Percentiles rank a stretch among this genome's conserved stretches.
phyloP scores from a whole-genome alignment of 257 asterid species.

The Pogostemon cablin region DNA sequence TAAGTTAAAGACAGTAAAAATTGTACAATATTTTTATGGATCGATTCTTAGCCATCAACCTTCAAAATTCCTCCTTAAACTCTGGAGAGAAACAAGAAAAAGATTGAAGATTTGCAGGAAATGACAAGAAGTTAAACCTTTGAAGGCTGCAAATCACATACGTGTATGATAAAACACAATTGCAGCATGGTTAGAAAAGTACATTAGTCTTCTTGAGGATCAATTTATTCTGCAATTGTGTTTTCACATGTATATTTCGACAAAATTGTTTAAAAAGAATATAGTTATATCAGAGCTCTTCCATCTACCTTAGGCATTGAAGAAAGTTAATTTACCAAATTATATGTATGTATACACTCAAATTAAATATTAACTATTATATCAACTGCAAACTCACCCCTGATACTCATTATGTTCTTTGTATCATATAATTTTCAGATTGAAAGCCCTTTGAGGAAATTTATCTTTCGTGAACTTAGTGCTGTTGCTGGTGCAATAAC shows the following conservation, averaged over 20 bases:
- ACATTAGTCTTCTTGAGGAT: conserved; percentile 6
- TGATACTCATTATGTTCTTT: conserved; percentile 29
- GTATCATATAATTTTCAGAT: conserved; percentile 48
- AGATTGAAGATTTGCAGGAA: not conserved
- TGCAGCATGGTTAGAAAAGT: no score
- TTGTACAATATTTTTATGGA: not conserved
- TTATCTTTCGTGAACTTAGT: conserved; percentile 81
- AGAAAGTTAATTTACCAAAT: not conserved
- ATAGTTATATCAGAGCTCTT: not conserved
- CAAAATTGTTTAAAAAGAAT: not conserved
- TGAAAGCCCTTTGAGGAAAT: conserved; percentile 62
- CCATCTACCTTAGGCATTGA: not conserved
- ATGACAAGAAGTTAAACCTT: no score
- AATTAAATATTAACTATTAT: conserved; percentile 6
- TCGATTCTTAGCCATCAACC: not conserved
- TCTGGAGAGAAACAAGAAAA: not conserved
- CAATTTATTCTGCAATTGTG: not conserved
- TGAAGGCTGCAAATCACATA: no score
- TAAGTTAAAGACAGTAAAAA: not conserved
- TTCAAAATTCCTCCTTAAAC: not conserved
- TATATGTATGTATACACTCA: not conserved
- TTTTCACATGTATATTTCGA: not conserved
- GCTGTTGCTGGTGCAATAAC: conserved; percentile 97
- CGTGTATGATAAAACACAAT: no score
- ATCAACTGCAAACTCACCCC: conserved; percentile 19